phyloP scores from a whole-genome alignment of 2,329 filamentous ascomycete species.

The Aspergillus ochraceoroseus region DNA sequence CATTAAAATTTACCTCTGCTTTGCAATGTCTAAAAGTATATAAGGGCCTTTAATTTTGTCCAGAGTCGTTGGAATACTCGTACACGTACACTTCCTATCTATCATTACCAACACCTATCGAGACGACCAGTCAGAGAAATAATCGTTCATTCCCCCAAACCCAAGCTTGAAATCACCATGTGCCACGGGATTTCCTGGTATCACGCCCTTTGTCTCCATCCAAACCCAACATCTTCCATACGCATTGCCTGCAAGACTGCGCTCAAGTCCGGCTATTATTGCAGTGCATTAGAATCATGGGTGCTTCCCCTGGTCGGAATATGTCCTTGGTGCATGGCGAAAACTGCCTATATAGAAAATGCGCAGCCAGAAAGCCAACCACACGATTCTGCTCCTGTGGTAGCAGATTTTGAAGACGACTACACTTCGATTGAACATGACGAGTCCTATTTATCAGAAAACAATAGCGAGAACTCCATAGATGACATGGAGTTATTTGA shows the following conservation, averaged over 20 bases:
- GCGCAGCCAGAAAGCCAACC: background rate
- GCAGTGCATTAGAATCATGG: constrained; percentile 7
- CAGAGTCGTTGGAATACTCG: background rate
- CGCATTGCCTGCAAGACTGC: constrained; percentile 19
- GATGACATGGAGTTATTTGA: constrained; percentile 18
- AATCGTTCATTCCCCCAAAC: too few species aligned
- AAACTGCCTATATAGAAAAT: background rate
- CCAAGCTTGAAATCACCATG: too few species aligned
- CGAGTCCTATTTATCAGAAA: constrained; percentile 3
- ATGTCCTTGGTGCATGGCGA: constrained; percentile 16
- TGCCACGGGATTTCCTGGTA: constrained; percentile 26
- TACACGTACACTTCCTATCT: too few species aligned
- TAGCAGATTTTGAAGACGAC: constrained; percentile 7
- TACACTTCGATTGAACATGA: constrained; percentile 2
- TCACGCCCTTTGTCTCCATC: constrained; percentile 23
- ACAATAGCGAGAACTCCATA: constrained; percentile 2
- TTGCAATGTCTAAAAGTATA: background rate
- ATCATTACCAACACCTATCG: too few species aligned
- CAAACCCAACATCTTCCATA: constrained; percentile 8
- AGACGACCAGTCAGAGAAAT: background rate
- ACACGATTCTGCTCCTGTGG: constrained; percentile 1
- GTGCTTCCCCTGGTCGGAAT: constrained; percentile 17
- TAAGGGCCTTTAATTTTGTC: background rate
- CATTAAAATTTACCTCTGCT: background rate
- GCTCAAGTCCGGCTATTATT: constrained; percentile 17